These are phyloP conservation scores for Russula sp. DNA, from an alignment of 768 basidiomycete genomes.

Conservation along the genomic window DNA sequence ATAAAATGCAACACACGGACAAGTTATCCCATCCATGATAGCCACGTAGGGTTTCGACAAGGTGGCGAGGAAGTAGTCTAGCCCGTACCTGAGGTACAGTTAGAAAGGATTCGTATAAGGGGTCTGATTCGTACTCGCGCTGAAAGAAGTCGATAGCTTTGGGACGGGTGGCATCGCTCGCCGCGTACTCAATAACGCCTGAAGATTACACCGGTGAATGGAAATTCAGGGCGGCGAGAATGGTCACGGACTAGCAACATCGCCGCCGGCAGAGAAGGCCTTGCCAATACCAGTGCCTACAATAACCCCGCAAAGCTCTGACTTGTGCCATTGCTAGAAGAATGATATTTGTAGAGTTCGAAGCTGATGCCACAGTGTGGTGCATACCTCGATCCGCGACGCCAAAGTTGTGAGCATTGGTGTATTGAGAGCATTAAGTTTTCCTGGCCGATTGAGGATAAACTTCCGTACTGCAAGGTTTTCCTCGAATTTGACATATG, in stretches of 20 bases:
- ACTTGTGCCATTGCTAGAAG: conserved; percentile 65
- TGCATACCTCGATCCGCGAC: conserved; percentile 66
- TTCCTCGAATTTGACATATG: conserved; percentile 62
- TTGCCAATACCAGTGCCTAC: conserved; percentile 63
- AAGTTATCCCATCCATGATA: conserved; percentile 85
- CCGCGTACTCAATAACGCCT: conserved; percentile 54
- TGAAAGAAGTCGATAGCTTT: conserved; percentile 84
- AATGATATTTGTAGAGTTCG: not conserved
- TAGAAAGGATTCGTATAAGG: not conserved
- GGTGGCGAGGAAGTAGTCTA: conserved; percentile 64
- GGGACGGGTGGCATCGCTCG: conserved; percentile 42
- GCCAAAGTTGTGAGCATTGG: conserved; percentile 68
- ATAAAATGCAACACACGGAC: conserved; percentile 42
- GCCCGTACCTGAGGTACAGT: conserved; percentile 54
- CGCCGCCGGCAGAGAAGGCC: conserved; percentile 93
- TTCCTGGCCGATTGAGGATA: conserved; percentile 69
- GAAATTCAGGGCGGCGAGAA: not conserved
- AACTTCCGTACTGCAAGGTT: conserved; percentile 57
- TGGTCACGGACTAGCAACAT: conserved; percentile 66
- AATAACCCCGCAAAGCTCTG: conserved; percentile 64
- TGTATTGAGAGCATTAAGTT: conserved; percentile 76
- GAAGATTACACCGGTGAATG: conserved; percentile 2
- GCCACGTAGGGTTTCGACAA: conserved; percentile 85
- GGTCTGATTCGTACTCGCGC: conserved; percentile 53
- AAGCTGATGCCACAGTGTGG: not conserved